Evolutionary conservation across 2,329 filamentous ascomycete species (phyloP), one percentile per base, ranked within the genome.

Genomic region (Pezicula radicicola): DNA sequence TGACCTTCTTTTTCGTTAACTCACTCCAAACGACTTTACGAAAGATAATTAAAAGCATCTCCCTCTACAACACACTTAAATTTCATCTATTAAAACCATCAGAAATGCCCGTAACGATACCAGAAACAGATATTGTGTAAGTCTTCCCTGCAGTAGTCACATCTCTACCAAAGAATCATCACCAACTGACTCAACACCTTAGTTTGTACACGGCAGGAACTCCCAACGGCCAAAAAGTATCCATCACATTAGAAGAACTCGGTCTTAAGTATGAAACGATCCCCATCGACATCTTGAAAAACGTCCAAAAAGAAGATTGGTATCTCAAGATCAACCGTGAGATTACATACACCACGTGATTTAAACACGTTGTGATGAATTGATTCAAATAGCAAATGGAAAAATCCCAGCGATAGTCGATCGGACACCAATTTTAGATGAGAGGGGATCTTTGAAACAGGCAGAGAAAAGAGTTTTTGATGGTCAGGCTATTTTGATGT

Each of bases 381-480:
- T 39, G 6, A 37, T 27, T 6, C 40, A 27, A 16, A 16, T 15
- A 58, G 55, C 91, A 59, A 95, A 95, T 68, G 90, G 91, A 57
- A 88, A 90, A 60, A 94, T 96, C 63, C 91, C 91, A 8, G 91
- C 90, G 48, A 66, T 96, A 48, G 91, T 88, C n/a, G 91, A 95
- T 70, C 43, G 47, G 1, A 58, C 55, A 1, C 86, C 77, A 12
- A 84, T 87, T 66, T 75, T 75, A 5, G 84, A 92, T 66, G 88
- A 88, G 60, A 9, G 7, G 8, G 28, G 28, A 30, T 8, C 28
- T 12, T 30, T 30, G 28, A 75, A 86, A 65, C 73, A 75, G 1
- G 37, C 35, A 9, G 44, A 54, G 42, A 89, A 94, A 66, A 78
- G 80, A 52, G 68, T 95, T 21, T 95, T 93, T 66, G 91, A 96